Conservation (phyloP, 2,329 filamentous ascomycete genomes). For the Ascochyta koolunga region DNA sequence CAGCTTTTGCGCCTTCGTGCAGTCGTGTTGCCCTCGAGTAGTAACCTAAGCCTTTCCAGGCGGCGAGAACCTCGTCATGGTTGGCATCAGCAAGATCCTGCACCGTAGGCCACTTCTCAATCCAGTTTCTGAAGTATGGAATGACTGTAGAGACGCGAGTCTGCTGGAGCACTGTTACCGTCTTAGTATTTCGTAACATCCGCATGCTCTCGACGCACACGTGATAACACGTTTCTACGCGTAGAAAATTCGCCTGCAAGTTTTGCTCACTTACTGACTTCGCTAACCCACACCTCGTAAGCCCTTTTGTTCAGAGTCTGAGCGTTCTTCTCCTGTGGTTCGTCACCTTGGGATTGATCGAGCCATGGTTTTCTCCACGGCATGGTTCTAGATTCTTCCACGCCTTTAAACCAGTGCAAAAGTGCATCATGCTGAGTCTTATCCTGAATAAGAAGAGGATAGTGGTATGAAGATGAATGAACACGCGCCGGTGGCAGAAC, state of each 20-base stretch:
- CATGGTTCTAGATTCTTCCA: slow-evolving; percentile 43
- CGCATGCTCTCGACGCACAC: slow-evolving; percentile 6
- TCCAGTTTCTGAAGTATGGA: slow-evolving; percentile 69
- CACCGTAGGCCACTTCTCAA: slow-evolving; percentile 65
- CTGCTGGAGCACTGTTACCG: slow-evolving; percentile 62
- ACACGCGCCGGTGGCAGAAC: slow-evolving; percentile 35
- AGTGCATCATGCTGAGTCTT: slow-evolving; percentile 24
- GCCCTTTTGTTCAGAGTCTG: slow-evolving; percentile 60
- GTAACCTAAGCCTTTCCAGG: slow-evolving; percentile 68
- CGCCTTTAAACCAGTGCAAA: slow-evolving; percentile 40
- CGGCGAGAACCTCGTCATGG: slow-evolving; percentile 62
- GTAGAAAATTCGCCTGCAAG: neutral
- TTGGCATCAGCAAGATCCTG: slow-evolving; percentile 60
- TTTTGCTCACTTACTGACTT: slow-evolving; percentile 57
- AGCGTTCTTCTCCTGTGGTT: slow-evolving; percentile 39
- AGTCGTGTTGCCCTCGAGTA: slow-evolving; percentile 69
- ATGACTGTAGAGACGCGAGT: slow-evolving; percentile 67
- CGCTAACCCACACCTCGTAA: slow-evolving; percentile 71
- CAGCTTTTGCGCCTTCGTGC: slow-evolving; percentile 61
- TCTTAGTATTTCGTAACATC: neutral
- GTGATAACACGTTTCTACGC: slow-evolving; percentile 22
- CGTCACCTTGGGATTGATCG: slow-evolving; percentile 47
- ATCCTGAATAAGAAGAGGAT: slow-evolving; percentile 34
- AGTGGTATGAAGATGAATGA: slow-evolving; percentile 39
- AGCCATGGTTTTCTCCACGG: slow-evolving; percentile 62